Base-by-base conservation (phyloP, 2,329 filamentous ascomycete genomes). In the Penicillium sp. region DNA sequence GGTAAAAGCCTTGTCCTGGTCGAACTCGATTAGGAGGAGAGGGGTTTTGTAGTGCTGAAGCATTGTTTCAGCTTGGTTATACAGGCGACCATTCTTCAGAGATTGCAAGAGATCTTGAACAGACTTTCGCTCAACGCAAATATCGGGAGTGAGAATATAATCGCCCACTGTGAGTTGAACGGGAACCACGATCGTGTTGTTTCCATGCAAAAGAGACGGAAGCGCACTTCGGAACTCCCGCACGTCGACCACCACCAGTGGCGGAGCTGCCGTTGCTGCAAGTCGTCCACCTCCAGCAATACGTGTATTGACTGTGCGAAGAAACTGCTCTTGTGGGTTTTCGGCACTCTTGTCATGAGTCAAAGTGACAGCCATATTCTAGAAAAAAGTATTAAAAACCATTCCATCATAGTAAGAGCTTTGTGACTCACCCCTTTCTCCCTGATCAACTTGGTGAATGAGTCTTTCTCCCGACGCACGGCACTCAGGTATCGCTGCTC, bases 121-220 rank as follows among this genome's bases (percentile, higher is more conserved):
- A 26, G 91, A 96, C 78, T 99, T 99, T 48, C 95, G 90, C 78
- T 99, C 95, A 31, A 99, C 85, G 75, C 92, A 96, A 64, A 98
- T 95, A 63, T 87, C 85, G 1, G 93, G 93, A 1, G 91, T 95
- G 43, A 99, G 82, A 60, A 99, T 88, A 75, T 99, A 99, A 78
- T 99, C 95, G 62, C 92, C 95, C 0, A 99, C 93, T 1, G 93
- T 99, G 58, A 99, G 81, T 85, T 96, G 96, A 76, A 93, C 97
- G 2, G 95, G 95, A 0, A 98, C 88, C 44, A 98, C 87, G 33
- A 92, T 81, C 80, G 97, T 93, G 66, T 86, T 91, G 51, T 91
- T 89, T 1, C 91, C 95, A 73, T 99, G 93, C 2, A 98, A 82
- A 4, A 99, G 83, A 1, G 92, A 96, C 0, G 95, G 93, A 0